These are phyloP conservation scores for Corinectria fuckeliana DNA, from an alignment of 2,329 filamentous ascomycete genomes.

Conservation along the genomic window DNA sequence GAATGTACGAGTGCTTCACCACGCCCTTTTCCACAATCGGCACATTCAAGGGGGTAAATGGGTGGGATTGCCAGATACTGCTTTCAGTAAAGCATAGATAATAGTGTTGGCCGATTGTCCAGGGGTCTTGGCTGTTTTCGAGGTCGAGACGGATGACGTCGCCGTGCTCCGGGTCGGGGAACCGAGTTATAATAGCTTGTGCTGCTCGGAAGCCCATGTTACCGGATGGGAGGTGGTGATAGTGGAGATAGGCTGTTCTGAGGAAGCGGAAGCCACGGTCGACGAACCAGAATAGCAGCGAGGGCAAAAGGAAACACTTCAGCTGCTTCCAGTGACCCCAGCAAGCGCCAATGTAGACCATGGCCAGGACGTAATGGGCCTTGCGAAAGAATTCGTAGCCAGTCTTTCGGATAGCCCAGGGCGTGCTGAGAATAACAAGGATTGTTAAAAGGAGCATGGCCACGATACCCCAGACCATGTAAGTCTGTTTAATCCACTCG, in stretches of 20 bases:
- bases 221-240: slow-evolving; percentile 52
- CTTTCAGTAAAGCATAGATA: slow-evolving; percentile 71
- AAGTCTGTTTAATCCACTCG: slow-evolving; percentile 66
- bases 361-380: slow-evolving; percentile 73
- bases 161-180: slow-evolving; percentile 62
- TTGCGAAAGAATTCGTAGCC: slow-evolving; percentile 83
- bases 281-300: slow-evolving; percentile 68
- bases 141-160: slow-evolving; percentile 72
- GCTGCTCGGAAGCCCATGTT: slow-evolving; percentile 62
- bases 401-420: slow-evolving; percentile 65
- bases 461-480: slow-evolving; percentile 76
- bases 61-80: slow-evolving; percentile 75
- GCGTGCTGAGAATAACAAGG: slow-evolving; percentile 64
- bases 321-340: slow-evolving; percentile 77
- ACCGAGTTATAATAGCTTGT: slow-evolving; percentile 53
- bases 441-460: slow-evolving; percentile 70
- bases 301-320: slow-evolving; percentile 72
- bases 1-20: slow-evolving; percentile 61
- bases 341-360: slow-evolving; percentile 76
- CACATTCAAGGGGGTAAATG: slow-evolving; percentile 68
- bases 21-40: slow-evolving; percentile 50
- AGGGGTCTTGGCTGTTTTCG: slow-evolving; percentile 63
- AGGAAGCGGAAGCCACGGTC: slow-evolving; percentile 67
- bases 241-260: slow-evolving; percentile 67
- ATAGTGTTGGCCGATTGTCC: slow-evolving; percentile 74